These are phyloP conservation scores for Teratosphaeriaceae sp. DNA, from an alignment of 2,329 filamentous ascomycete species.

Conservation along the genomic window DNA sequence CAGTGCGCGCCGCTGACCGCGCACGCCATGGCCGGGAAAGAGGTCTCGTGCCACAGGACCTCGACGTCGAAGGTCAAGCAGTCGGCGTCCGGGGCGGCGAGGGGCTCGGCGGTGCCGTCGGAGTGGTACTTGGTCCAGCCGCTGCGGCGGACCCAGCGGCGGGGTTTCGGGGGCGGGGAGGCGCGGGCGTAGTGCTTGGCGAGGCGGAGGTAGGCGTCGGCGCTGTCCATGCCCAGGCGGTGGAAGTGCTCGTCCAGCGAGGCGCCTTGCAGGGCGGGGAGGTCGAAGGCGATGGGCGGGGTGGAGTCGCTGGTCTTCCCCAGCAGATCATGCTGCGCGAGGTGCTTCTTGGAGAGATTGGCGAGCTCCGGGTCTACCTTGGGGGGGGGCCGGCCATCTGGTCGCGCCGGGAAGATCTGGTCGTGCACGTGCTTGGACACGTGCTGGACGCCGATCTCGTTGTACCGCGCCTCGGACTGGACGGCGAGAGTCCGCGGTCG, in stretches of 20 bases:
- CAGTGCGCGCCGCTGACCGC: conserved; percentile 82
- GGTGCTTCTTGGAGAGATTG: conserved; percentile 71
- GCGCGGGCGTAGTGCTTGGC: conserved; percentile 67
- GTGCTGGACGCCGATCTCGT: conserved; percentile 92
- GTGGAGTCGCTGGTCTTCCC: conserved; percentile 79
- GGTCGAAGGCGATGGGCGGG: conserved; percentile 73
- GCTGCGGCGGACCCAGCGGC: conserved; percentile 68
- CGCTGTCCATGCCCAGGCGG: conserved; percentile 76
- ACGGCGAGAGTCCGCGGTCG: conserved; percentile 26
- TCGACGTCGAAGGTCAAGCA: conserved; percentile 94
- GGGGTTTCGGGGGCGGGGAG: conserved; percentile 53
- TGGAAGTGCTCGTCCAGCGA: conserved; percentile 92
- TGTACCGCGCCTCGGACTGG: conserved; percentile 62
- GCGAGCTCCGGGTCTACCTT: conserved; percentile 74
- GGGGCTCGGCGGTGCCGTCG: conserved; percentile 64
- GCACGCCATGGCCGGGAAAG: conserved; percentile 95
- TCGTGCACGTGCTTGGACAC: conserved; percentile 74
- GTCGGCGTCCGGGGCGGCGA: conserved; percentile 70
- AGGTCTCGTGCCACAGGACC: conserved; percentile 89
- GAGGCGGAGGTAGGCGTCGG: conserved; percentile 71
- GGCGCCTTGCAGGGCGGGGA: conserved; percentile 70
- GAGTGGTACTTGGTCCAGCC: conserved; percentile 91
- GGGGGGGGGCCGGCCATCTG: conserved; percentile 35
- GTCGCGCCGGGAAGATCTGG: conserved; percentile 65
- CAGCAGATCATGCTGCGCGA: conserved; percentile 75